phyloP scores from a whole-genome alignment of 768 basidiomycete genomes.

The Agrocybe pediades region DNA sequence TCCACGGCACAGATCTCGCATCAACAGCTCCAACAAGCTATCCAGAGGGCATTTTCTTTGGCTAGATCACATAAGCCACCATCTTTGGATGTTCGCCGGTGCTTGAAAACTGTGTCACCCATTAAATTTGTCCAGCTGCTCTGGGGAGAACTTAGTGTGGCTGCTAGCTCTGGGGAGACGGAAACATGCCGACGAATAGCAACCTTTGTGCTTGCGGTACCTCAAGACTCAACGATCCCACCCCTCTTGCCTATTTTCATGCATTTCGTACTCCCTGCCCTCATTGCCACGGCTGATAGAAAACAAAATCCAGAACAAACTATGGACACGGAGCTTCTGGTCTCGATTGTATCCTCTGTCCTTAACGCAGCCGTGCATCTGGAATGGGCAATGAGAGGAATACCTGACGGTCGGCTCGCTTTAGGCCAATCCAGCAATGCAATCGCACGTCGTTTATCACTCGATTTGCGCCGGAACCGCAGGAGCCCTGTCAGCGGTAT shows the following conservation, averaged over 20 bases:
- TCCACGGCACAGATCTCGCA: slow-evolving; percentile 37
- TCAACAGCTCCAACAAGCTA: slow-evolving; percentile 55
- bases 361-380: slow-evolving; percentile 70
- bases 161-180: slow-evolving; percentile 57
- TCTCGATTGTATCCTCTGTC: slow-evolving; percentile 63
- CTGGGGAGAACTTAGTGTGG: slow-evolving; percentile 65
- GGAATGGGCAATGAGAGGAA: slow-evolving; percentile 65
- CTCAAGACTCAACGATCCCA: slow-evolving; percentile 49
- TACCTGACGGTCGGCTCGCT: slow-evolving; percentile 46
- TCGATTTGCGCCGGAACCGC: slow-evolving; percentile 57
- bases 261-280: slow-evolving; percentile 62
- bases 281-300: slow-evolving; percentile 59
- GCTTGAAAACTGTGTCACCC: slow-evolving; percentile 58
- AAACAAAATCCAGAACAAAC: slow-evolving; percentile 55
- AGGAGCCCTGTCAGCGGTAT: slow-evolving; percentile 48
- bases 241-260: slow-evolving; percentile 78
- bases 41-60: slow-evolving; percentile 57
- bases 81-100: slow-evolving; percentile 65
- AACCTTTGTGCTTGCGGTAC: slow-evolving; percentile 68
- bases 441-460: slow-evolving; percentile 67
- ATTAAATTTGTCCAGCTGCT: slow-evolving; percentile 63
- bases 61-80: slow-evolving; percentile 67
- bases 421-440: slow-evolving; percentile 65
- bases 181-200: slow-evolving; percentile 67
- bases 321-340: slow-evolving; percentile 62